Percentiles rank a stretch among this genome's conserved stretches.
Evolutionary conservation across 148 eudicot genomes (phyloP).

Genomic region (Camellia japonica): DNA sequence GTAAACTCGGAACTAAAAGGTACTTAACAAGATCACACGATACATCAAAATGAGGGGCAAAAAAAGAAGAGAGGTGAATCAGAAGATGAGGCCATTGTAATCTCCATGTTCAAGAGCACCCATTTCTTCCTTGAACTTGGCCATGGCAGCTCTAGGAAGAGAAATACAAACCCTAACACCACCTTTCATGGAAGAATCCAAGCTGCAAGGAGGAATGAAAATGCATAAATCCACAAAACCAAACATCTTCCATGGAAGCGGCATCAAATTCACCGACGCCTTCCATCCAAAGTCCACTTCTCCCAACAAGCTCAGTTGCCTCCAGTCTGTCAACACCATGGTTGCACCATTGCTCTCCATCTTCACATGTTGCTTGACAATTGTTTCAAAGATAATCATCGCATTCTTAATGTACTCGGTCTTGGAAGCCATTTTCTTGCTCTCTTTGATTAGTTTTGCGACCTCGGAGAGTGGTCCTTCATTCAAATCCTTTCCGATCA

Average conservation of each 20-base stretch:
- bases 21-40: no score
- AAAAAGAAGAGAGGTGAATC: no score
- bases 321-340: slow-evolving; percentile 7
- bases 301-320: slow-evolving; percentile 10
- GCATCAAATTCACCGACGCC: slow-evolving; percentile 8
- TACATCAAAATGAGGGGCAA: no score
- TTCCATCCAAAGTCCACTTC: slow-evolving; percentile 16
- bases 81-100: not conserved
- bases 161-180: slow-evolving; percentile 4
- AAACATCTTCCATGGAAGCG: not conserved
- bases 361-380: no score
- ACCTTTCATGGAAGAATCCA: slow-evolving; percentile 1
- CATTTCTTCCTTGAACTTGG: slow-evolving; percentile 18
- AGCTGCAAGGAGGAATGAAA: slow-evolving; percentile 7
- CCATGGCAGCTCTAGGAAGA: slow-evolving; percentile 16
- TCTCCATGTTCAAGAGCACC: not conserved
- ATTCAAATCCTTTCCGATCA: not conserved
- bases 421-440: slow-evolving; percentile 7
- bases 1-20: no score
- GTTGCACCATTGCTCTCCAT: not conserved
- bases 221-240: slow-evolving; percentile 6
- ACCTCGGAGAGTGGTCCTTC: slow-evolving; percentile 8
- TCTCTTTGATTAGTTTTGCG: slow-evolving; percentile 4
- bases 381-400: no score
- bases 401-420: not conserved